Base-by-base conservation (phyloP, 106 monocot genomes). In the Acorus gramineus region DNA sequence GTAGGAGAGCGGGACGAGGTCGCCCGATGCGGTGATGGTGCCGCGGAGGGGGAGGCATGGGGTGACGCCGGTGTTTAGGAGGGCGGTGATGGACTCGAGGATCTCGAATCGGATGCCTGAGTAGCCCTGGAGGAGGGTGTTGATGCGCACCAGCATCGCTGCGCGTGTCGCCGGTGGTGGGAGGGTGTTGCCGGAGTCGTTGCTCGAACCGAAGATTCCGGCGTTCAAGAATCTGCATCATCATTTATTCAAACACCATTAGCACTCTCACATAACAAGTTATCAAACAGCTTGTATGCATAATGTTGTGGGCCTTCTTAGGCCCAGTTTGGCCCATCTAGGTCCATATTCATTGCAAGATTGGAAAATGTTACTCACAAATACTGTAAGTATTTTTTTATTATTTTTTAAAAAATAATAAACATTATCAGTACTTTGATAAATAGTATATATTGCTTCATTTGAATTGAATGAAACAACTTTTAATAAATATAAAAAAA, bases 81-180 rank as follows among this genome's bases (percentile, higher is more conserved):
- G 68, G 63, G 67, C 57, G 62, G 82, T 77, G 71, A 86, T 82
- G 46, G 86, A 79, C 59, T 86, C 86, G 4, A 86, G 64, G 66
- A 86, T 86, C 77, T 82, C 86, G 67, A 86, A 86, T 1, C 86
- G 70, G 73, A 86, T 86, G 51, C 86, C 86, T 12, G 86, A 86
- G 79, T 86, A 86, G 11, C 86, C 86, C 60, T 86, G 86, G 12
- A 86, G 86, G 44, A 86, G 82, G 8, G 82, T 82, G 82, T 86
- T 86, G 56, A 79, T 66, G 3, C 86, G 67, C 4, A 86, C 86
- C 3, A 90, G 71, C 86, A 90, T 90, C 3, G 90, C 90, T 4
- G 90, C 90, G 55, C 71, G 56, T 8, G 83, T 69, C 2, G 73
- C 67, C 42, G 72, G 0, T 0, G 61, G 6, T 11, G 81, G 81